These are phyloP conservation scores for Rhinocladiella similis DNA, from an alignment of 2,329 filamentous ascomycete genomes.

Conservation along the genomic window DNA sequence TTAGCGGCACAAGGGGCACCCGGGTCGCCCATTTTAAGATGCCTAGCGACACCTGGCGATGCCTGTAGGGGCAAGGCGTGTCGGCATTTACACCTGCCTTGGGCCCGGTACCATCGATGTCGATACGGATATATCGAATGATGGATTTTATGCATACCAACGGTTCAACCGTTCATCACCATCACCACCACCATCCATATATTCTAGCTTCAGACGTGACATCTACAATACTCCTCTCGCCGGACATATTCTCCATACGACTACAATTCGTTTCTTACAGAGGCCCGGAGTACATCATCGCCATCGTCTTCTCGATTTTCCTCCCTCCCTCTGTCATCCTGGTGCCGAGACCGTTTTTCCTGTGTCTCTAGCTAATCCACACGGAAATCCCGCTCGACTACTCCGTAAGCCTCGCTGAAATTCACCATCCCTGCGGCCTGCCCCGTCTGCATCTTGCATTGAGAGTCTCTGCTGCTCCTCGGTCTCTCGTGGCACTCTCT, in stretches of 20 bases:
- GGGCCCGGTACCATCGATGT: constrained; percentile 5
- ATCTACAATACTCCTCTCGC: background rate
- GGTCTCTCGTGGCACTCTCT: too few species aligned
- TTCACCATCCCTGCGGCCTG: background rate
- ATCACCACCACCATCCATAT: background rate
- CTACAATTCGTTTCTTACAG: too few species aligned
- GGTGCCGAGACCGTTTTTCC: background rate
- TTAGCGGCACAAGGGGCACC: background rate
- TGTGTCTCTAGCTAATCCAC: background rate
- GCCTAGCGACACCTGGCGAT: background rate
- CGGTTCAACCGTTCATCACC: background rate
- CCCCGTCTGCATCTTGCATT: background rate
- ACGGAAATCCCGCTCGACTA: background rate
- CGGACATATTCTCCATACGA: background rate
- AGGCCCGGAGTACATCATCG: too few species aligned
- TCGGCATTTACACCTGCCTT: constrained; percentile 10
- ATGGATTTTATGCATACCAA: background rate
- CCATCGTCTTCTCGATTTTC: background rate
- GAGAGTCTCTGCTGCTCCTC: too few species aligned
- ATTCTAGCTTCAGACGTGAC: background rate
- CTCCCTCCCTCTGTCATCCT: background rate
- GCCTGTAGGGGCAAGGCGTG: background rate
- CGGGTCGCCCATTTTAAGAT: background rate
- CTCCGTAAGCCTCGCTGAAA: background rate
- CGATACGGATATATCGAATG: background rate